Base-by-base conservation (phyloP, 805 yeast genomes). In the Brettanomyces sp. region DNA sequence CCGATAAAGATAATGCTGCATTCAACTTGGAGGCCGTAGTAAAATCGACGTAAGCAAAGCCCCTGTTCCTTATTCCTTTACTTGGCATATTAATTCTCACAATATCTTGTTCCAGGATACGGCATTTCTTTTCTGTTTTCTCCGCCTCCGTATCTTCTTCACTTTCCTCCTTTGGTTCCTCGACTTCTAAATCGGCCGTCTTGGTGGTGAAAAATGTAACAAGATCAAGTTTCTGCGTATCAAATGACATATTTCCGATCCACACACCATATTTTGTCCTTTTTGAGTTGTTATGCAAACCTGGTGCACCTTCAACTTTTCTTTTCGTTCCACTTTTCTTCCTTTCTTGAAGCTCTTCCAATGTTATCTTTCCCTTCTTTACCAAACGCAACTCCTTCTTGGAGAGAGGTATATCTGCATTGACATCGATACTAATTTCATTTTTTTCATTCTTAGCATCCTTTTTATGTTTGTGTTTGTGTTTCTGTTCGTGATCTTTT, bases 11-110 rank as follows among this genome's bases (percentile, higher is more conserved):
- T 8, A 91, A 68, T 1, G 82, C 89, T 3, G 79, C 66, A 18
- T 70, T 61, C 58, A 85, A 79, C 50, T 84, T 85, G 36, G 73
- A 74, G 39, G 65, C 72, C 2, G 77, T 73, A 8, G 70, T 66
- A 56, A 93, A 80, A 63, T 93, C 97, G 51, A 91, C 77, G 62
- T 93, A 90, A 3, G 96, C 96, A 63, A 90, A 93, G 1, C 99
- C 95, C 59, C 82, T 80, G 49, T 77, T 78, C 57, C 82, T 83
- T 51, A 75, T 77, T 28, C 75, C 80, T 50, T 77, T 77, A 35
- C 74, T 69, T n/a, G 98, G 98, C 58, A 91, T 63, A 55, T 91
- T 85, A 41, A 89, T 68, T 60, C 98, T 75, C 0, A 81, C 64
- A 44, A 93, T 80, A 51, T 84, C 87, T 1, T 64, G 66, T 44